phyloP scores from a whole-genome alignment of 1,284 basidiomycete species.

The Trichosporon asahii region DNA sequence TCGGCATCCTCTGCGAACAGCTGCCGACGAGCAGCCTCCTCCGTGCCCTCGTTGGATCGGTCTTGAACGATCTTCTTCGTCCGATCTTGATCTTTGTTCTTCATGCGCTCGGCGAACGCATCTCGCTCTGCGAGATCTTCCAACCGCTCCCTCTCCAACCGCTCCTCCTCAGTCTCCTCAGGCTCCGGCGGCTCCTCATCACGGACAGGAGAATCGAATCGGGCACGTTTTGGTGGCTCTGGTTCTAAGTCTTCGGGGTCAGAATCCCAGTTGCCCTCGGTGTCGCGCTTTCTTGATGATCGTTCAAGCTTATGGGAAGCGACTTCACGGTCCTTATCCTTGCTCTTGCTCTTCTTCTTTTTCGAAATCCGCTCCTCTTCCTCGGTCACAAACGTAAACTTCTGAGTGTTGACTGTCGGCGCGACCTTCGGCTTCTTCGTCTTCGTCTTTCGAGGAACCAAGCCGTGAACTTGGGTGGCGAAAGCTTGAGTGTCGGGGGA shows the following conservation, averaged over 20 bases:
- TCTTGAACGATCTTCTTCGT: conserved; percentile 93
- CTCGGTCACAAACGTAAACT: conserved; percentile 74
- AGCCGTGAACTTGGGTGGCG: conserved; percentile 69
- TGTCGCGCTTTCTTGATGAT: conserved; percentile 69
- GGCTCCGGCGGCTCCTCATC: conserved; percentile 28
- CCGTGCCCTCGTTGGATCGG: conserved; percentile 74
- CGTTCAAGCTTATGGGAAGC: conserved; percentile 59
- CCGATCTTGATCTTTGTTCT: conserved; percentile 74
- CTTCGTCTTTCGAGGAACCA: conserved; percentile 69
- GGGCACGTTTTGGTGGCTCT: conserved; percentile 54
- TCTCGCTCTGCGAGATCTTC: conserved; percentile 84
- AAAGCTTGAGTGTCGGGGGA: conserved; percentile 75
- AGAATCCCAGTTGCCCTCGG: conserved; percentile 52
- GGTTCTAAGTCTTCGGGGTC: conserved; percentile 63
- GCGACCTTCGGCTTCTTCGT: conserved; percentile 57
- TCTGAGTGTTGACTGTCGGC: conserved; percentile 64
- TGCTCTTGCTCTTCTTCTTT: conserved; percentile 47
- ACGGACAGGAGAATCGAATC: conserved; percentile 43
- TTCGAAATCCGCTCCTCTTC: conserved; percentile 57
- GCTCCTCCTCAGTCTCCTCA: conserved; percentile 62
- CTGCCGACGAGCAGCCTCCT: conserved; percentile 76
- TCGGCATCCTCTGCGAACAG: conserved; percentile 79
- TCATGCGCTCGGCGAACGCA: conserved; percentile 85
- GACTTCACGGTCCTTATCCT: conserved; percentile 52
- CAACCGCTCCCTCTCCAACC: conserved; percentile 69